Base-by-base conservation (phyloP, 1,284 basidiomycete species). In the Ceratobasidium papillatum region DNA sequence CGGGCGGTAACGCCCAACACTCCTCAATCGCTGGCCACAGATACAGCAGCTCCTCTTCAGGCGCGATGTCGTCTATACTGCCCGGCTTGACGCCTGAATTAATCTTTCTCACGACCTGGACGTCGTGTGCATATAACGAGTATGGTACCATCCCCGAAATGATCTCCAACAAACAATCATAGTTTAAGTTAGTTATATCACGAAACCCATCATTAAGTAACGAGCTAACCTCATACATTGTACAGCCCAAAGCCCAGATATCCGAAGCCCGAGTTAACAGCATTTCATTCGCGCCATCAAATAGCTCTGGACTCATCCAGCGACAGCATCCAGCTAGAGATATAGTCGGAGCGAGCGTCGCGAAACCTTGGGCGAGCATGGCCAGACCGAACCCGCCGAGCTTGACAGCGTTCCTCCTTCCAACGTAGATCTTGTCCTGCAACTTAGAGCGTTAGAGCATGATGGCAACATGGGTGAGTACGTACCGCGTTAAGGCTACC, bases 251-350 rank as follows among this genome's bases (percentile, higher is more conserved):
- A 4, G 45, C 45, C 45, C 45, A 47, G 8, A 47, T 47, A n/a
- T 47, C 45, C 19, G 45, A 47, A 19, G 45, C 45, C 4, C 3
- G 3, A 4, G 45, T 47, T 9, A 3, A 19, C 45, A 11, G 9
- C 8, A 47, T 19, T 11, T 17, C 22, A n/a, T 62, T n/a, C 3
- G 25, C 59, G 32, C 25, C 30, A 8, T 51, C 38, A 27, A 65
- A 27, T 7, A 32, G 27, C 32, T 65, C 62, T 11, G 62, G 62
- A 27, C 62, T 65, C 62, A 65, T 65, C 43, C 45, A 65, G 30
- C 62, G 62, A 32, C 32, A 65, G 43, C 30, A 22, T 12, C 34
- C 62, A n/a, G n/a, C 17, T 4, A 43, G 19, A 22, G 59, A 62
- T 4, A 62, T 41, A 36, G 59, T 62, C 11, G 59, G 59, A 17